Base-by-base conservation (phyloP, 306 rosid species). In the Benincasa hispida region DNA sequence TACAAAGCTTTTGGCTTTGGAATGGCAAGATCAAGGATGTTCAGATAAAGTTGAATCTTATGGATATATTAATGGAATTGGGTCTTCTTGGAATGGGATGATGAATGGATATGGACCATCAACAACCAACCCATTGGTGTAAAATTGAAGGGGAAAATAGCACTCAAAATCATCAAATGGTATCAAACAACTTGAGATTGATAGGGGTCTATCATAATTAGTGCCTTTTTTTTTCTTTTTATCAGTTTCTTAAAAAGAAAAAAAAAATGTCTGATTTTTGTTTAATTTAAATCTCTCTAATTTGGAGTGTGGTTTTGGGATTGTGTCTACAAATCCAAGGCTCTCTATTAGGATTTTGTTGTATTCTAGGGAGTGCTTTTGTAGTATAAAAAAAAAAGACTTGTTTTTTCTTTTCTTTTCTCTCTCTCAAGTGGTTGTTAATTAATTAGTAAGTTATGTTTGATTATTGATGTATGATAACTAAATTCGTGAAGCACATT, bases 21-120 rank as follows among this genome's bases (percentile, higher is more conserved):
- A 94, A 77, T 94, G 99, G 99, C 97, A 89, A 82, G 97, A 94
- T 65, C 96, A 89, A n/a, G 91, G 91, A 57, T 84, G 25, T 54
- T 54, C 90, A 58, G 90, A 91, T n/a, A 87, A 89, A 82, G 88
- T 63, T 14, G 69, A 88, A 53, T 83, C 96, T 5, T 84, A 76
- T 81, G 97, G 90, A 13, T 93, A 88, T 78, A 60, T 85, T 50
- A 85, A 86, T 18, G 87, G 91, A 65, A 78, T 89, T 14, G 96
- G 93, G 75, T 82, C 96, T 50, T 92, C 94, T 90, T 73, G 90
- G 90, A 67, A 84, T 41, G 89, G 90, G 53, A 86, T 90, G 84
- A 85, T 92, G 80, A 90, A 87, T 74, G 94, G 87, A 75, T 89
- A 90, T 69, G 96, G 89, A 68, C 83, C 93, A 13, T 82, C 97